Conservation (phyloP, 257 asterid genomes). For the Mitragyna speciosa region DNA sequence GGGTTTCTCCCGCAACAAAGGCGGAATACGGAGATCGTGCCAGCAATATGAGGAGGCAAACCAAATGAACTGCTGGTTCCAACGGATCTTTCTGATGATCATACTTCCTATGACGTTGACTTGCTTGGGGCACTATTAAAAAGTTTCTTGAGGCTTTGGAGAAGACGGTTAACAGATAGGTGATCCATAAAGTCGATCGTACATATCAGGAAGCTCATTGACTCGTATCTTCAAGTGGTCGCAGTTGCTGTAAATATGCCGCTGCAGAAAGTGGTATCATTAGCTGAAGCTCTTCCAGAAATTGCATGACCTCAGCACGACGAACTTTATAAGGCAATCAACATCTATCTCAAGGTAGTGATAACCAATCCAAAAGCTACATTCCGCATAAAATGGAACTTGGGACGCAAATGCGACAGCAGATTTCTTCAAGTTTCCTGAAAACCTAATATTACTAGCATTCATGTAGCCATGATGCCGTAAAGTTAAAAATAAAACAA, state of each 20-base stretch:
- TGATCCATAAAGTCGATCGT: constrained; percentile 28
- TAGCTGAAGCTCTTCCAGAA: constrained; percentile 64
- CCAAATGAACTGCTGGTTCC: constrained; percentile 51
- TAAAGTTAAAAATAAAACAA: background rate
- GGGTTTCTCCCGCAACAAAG: constrained; percentile 51
- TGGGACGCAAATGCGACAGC: background rate
- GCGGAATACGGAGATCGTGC: constrained; percentile 58
- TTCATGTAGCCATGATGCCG: background rate
- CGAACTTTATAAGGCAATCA: constrained; percentile 63
- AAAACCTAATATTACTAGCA: background rate
- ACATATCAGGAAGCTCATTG: constrained; percentile 53
- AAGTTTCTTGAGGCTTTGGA: constrained; percentile 65
- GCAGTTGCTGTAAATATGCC: constrained; percentile 48
- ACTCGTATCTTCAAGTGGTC: constrained; percentile 57
- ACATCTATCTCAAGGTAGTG: constrained; percentile 60
- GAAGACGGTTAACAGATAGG: constrained; percentile 41
- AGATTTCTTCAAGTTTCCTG: background rate
- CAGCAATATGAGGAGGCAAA: constrained; percentile 60
- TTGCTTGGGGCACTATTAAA: constrained; percentile 52
- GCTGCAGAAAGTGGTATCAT: constrained; percentile 46
- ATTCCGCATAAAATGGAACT: background rate
- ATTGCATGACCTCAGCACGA: constrained; percentile 63
- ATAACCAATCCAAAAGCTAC: background rate
- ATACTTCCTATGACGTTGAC: constrained; percentile 39
- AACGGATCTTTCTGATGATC: constrained; percentile 18